Conservation (phyloP, 441 rosid species). For the Kokia cookei region DNA sequence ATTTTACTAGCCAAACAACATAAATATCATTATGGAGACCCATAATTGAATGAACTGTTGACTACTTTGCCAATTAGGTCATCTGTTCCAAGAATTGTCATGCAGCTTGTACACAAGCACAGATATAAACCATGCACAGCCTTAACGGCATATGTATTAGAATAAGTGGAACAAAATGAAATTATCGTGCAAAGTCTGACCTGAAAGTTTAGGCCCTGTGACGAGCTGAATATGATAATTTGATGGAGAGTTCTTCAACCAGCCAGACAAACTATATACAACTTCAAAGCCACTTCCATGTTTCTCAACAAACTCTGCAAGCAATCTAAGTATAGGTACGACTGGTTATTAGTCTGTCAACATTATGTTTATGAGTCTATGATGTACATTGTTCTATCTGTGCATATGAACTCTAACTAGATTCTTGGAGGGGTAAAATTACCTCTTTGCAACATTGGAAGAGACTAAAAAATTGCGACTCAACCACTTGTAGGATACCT, state of each 20-base stretch:
- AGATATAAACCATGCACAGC: not conserved
- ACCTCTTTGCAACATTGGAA: slow-evolving; percentile 81
- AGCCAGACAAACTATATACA: slow-evolving; percentile 73
- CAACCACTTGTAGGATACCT: slow-evolving; percentile 97
- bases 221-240: slow-evolving; percentile 65
- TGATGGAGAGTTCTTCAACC: slow-evolving; percentile 58
- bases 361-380: not conserved
- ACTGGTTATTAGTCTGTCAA: not conserved
- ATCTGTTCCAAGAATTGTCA: not conserved
- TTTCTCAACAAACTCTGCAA: slow-evolving; percentile 58
- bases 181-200: slow-evolving; percentile 27
- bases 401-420: not conserved
- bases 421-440: not conserved
- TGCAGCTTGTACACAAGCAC: not conserved
- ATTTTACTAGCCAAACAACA: not conserved
- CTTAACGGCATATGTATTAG: not conserved
- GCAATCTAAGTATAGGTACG: slow-evolving; percentile 47
- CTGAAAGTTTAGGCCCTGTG: slow-evolving; percentile 59
- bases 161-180: not conserved
- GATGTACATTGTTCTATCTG: not conserved
- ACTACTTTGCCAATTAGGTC: not conserved
- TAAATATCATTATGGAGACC: not conserved
- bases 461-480: slow-evolving; percentile 76
- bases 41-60: not conserved
- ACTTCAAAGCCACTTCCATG: slow-evolving; percentile 54